Conservation (phyloP, 306 rosid genomes). For the Geum urbanum region DNA sequence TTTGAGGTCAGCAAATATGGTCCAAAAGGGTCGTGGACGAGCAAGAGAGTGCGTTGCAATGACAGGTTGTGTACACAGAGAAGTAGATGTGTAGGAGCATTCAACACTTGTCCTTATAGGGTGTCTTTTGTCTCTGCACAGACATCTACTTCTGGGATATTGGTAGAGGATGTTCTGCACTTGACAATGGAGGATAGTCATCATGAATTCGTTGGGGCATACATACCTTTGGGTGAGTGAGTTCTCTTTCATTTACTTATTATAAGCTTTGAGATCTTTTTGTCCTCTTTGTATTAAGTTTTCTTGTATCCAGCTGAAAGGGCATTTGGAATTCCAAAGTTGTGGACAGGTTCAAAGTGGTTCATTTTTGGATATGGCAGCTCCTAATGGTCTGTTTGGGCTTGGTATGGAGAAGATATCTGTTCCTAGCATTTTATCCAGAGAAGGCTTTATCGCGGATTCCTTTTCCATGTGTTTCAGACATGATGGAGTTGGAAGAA, state of each 20-base stretch:
- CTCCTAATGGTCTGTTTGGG: conserved; percentile 94
- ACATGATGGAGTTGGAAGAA: conserved; percentile 82
- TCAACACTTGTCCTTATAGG: conserved; percentile 72
- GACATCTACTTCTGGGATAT: conserved; percentile 78
- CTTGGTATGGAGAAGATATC: conserved; percentile 97
- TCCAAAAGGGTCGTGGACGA: conserved; percentile 73
- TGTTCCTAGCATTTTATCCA: conserved; percentile 85
- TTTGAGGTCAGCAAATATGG: conserved; percentile 69
- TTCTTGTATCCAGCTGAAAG: conserved; percentile 11
- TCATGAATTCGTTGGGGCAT: conserved; percentile 57
- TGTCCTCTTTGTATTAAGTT: neutral
- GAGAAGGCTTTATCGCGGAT: conserved; percentile 74
- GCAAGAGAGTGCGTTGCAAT: conserved; percentile 74
- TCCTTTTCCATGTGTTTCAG: conserved; percentile 98
- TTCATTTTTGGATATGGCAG: conserved; percentile 84
- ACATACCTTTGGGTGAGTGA: conserved; percentile 72
- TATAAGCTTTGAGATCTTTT: neutral
- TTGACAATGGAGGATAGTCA: conserved; percentile 53
- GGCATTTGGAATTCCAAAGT: conserved; percentile 41
- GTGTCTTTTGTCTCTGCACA: conserved; percentile 87
- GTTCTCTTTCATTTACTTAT: conserved; percentile 38
- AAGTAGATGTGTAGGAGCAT: conserved; percentile 52
- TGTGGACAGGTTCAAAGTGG: conserved; percentile 95
- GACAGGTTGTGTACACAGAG: conserved; percentile 58
- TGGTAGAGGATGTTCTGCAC: conserved; percentile 82